phyloP scores from a whole-genome alignment of 257 asterid species.

The Perilla frutescens region DNA sequence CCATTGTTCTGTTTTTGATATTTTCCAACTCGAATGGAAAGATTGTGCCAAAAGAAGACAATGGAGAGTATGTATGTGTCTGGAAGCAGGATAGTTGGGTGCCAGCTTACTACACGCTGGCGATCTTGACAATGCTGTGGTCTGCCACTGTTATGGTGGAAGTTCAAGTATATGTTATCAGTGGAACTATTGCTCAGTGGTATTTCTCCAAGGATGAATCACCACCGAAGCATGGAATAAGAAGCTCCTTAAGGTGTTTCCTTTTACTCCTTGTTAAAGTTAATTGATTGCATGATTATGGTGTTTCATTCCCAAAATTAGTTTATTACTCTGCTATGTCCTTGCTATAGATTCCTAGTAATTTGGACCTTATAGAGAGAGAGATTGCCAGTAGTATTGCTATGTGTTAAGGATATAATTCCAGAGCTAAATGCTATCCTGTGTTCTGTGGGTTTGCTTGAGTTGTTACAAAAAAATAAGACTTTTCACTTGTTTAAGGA shows the following conservation, averaged over 20 bases:
- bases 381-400: neutral
- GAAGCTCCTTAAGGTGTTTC: slow-evolving; percentile 79
- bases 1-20: slow-evolving; percentile 77
- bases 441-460: neutral
- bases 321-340: slow-evolving; percentile 16
- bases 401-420: neutral
- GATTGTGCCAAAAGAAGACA: slow-evolving; percentile 65
- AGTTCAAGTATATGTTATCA: slow-evolving; percentile 89
- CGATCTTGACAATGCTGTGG: slow-evolving; percentile 93
- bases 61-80: slow-evolving; percentile 69
- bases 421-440: slow-evolving; percentile 5
- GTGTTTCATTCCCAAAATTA: neutral
- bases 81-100: slow-evolving; percentile 99
- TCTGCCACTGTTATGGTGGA: slow-evolving; percentile 88
- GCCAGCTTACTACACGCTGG: slow-evolving; percentile 83
- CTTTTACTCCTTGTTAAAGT: slow-evolving; percentile 21
- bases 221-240: slow-evolving; percentile 72
- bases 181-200: slow-evolving; percentile 95
- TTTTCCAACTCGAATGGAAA: slow-evolving; percentile 79
- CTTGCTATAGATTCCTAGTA: slow-evolving; percentile 1
- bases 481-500: neutral
- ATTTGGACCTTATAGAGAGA: neutral
- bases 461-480: neutral
- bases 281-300: neutral
- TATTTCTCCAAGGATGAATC: slow-evolving; percentile 79